phyloP scores from a whole-genome alignment of 139 green algal genomes.

The Coccomyxa sp. region DNA sequence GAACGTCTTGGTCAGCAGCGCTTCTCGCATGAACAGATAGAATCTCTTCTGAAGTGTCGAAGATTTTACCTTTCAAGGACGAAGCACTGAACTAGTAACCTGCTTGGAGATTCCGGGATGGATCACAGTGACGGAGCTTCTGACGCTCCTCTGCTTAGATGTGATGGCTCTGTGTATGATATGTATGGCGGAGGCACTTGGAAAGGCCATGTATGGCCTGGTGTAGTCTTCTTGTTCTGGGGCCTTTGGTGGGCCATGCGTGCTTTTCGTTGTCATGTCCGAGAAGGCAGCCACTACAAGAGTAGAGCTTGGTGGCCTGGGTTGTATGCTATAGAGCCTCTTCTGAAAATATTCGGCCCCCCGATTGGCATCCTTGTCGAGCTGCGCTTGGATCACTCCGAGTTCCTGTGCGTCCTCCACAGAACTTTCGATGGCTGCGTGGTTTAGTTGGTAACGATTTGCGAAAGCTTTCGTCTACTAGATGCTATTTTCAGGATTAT shows the following conservation, averaged over 20 bases:
- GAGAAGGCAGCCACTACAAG: not conserved
- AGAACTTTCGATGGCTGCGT: not conserved
- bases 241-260: conserved; percentile 14
- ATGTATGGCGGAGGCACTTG: conserved; percentile 1
- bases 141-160: not conserved
- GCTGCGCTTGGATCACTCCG: conserved; percentile 3
- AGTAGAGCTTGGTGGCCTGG: not conserved
- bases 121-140: not conserved
- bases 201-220: conserved; percentile 10
- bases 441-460: no score
- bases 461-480: no score
- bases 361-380: conserved; percentile 4
- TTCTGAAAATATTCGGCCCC: conserved; percentile 3
- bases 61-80: no score
- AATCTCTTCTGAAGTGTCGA: no score
- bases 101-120: no score
- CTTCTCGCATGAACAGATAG: no score
- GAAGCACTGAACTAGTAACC: no score
- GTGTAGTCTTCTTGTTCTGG: conserved; percentile 14
- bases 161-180: not conserved
- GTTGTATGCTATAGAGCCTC: not conserved
- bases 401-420: conserved; percentile 1
- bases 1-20: no score
- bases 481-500: no score
- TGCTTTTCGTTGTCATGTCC: not conserved